Evolutionary conservation across 2,329 filamentous ascomycete species (phyloP).

Genomic region (Fusarium piperis): DNA sequence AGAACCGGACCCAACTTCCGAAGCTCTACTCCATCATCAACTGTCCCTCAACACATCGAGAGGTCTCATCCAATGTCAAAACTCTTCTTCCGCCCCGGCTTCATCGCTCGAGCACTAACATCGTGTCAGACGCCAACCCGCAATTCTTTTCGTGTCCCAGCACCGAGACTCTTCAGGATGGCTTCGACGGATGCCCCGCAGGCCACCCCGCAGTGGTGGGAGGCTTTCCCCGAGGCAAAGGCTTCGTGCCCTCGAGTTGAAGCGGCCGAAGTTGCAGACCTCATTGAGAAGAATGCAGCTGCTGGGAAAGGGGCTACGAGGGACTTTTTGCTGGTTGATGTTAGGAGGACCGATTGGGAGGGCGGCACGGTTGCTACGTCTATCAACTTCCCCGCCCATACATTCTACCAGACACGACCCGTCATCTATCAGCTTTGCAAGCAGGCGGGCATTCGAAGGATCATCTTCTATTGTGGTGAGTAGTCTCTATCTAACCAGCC

Average conservation of each 20-base stretch:
- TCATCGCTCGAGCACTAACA: not conserved
- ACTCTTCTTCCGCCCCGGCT: accelerated
- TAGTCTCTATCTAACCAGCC: not conserved
- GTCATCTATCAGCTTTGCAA: slow-evolving; percentile 60
- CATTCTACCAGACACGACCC: slow-evolving; percentile 60
- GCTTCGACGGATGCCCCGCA: slow-evolving; percentile 35
- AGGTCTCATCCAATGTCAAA: not conserved
- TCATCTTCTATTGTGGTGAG: slow-evolving; percentile 67
- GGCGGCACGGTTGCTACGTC: slow-evolving; percentile 69
- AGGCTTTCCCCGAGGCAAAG: slow-evolving; percentile 55
- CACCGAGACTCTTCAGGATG: slow-evolving; percentile 21
- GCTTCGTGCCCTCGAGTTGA: slow-evolving; percentile 51
- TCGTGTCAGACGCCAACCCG: not conserved
- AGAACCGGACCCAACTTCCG: slow-evolving; percentile 17
- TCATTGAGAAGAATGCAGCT: slow-evolving; percentile 52
- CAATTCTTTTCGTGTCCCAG: too few species aligned
- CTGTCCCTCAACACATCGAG: not conserved
- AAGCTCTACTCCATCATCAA: slow-evolving; percentile 1
- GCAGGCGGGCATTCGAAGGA: slow-evolving; percentile 57
- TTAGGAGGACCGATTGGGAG: slow-evolving; percentile 63
- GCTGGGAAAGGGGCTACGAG: slow-evolving; percentile 40
- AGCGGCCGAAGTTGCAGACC: slow-evolving; percentile 51
- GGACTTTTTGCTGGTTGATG: slow-evolving; percentile 61
- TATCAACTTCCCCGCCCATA: slow-evolving; percentile 66
- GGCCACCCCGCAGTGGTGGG: slow-evolving; percentile 49